Evolutionary conservation across 306 rosid species (phyloP), one percentile per base, ranked within the genome.

Genomic region (Fragaria vesca): DNA sequence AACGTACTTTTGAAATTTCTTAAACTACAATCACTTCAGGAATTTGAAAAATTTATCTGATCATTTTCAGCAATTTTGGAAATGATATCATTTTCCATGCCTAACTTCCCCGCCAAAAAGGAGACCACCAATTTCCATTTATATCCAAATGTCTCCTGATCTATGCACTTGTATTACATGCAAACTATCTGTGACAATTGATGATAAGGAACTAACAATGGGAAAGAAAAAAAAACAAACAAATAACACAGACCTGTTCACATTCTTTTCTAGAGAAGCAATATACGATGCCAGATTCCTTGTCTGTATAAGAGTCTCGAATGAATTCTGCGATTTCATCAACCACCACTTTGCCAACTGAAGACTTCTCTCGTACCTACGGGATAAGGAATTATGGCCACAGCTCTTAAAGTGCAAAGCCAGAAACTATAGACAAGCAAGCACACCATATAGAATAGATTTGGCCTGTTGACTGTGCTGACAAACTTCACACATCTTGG

Each of bases 221-320:
- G 74, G 76, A 79, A 42, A 7, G 10, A 76, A 24, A 3, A 76
- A 42, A 1, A 45, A 76, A 24, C 5, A 76, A 10, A 21, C 20
- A 62, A 50, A 54, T 62, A 70, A 76, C 81, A 55, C 81, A 55
- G 28, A 94, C 98, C 93, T 92, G 97, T 79, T 94, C 98, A 82
- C 93, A 94, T 85, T 92, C 98, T 88, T 90, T 92, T 84, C 97
- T 87, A 76, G 98, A 86, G 85, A 94, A 94, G 88, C 98, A 94
- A 87, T 92, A 94, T 74, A 94, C 93, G 70, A 92, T 94, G 80
- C 98, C 97, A 21, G 97, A 92, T 77, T 90, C 97, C 15, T 87
- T 83, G 78, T 90, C 90, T 67, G 95, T 81, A 83, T 90, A 94
- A 82, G 88, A 86, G 77, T 90, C 89, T 87, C 77, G 86, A 82